Percentiles rank a stretch among this genome's conserved stretches.
Conservation (phyloP, 371 early-diverging fungal species). For the Gilbertella persicaria region DNA sequence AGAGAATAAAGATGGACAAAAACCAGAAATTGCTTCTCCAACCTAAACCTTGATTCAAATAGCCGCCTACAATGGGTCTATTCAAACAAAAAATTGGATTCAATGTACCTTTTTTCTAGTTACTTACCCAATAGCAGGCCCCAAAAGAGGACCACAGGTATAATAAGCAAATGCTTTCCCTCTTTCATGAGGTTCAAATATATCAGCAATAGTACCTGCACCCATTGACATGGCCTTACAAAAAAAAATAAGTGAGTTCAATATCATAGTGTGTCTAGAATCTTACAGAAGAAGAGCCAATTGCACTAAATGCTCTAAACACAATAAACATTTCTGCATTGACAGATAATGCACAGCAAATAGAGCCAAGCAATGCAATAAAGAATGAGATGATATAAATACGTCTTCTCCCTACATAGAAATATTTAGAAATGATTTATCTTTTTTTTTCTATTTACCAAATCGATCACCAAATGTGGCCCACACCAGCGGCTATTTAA, state of each 20-base stretch:
- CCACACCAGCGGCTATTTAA: constrained; percentile 36
- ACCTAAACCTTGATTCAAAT: constrained; percentile 44
- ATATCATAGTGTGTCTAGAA: too few relatives aligned
- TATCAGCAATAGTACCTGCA: constrained; percentile 48
- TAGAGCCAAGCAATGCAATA: constrained; percentile 29
- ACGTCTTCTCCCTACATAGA: constrained; percentile 33
- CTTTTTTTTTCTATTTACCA: constrained; percentile 11
- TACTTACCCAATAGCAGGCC: constrained; percentile 40
- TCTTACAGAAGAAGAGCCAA: constrained; percentile 43
- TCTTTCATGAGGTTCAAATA: constrained; percentile 39
- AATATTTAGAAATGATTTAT: not conserved
- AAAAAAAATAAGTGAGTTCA: constrained; percentile 9
- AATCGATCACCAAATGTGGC: constrained; percentile 36
- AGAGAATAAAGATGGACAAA: constrained; percentile 27
- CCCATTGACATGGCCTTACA: constrained; percentile 43
- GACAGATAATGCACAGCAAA: constrained; percentile 42
- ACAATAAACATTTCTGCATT: constrained; percentile 43
- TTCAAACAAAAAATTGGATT: not conserved
- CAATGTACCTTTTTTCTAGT: not conserved
- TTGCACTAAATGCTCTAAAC: constrained; percentile 39
- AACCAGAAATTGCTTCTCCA: constrained; percentile 50
- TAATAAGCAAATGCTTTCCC: constrained; percentile 44
- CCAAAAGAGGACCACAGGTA: constrained; percentile 38
- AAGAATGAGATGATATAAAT: constrained; percentile 43
- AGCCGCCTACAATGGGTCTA: constrained; percentile 51